Percentiles rank a stretch among this genome's conserved stretches.
These are phyloP conservation scores for Chernovozyma sophiae-reginae DNA, from an alignment of 1,139 yeast species.

Conservation along the genomic window DNA sequence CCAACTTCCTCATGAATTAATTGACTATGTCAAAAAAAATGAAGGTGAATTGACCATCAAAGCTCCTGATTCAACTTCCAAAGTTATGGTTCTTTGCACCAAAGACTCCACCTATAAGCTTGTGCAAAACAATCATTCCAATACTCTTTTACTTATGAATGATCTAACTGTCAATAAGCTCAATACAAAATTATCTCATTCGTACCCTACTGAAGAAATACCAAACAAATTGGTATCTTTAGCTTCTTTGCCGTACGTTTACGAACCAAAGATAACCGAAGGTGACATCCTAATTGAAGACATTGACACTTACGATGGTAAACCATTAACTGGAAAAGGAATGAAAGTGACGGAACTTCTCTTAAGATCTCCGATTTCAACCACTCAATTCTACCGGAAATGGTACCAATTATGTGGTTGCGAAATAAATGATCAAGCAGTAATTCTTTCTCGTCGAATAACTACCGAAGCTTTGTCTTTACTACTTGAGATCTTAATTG, in stretches of 20 bases:
- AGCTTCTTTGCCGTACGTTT: constrained; percentile 43
- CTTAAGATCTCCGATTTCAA: constrained; percentile 53
- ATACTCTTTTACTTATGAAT: constrained; percentile 60
- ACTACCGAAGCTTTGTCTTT: constrained; percentile 34
- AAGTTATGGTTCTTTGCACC: constrained; percentile 63
- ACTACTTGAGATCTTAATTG: constrained; percentile 48
- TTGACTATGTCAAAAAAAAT: constrained; percentile 34
- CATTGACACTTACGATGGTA: constrained; percentile 48
- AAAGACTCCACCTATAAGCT: constrained; percentile 54
- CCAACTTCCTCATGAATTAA: constrained; percentile 56
- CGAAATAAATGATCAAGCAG: constrained; percentile 35
- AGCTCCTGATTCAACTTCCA: constrained; percentile 31
- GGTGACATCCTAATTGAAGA: constrained; percentile 41
- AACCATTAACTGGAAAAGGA: not conserved
- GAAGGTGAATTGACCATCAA: constrained; percentile 38
- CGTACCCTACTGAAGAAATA: constrained; percentile 2
- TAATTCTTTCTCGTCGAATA: constrained; percentile 19
- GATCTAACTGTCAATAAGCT: constrained; percentile 19
- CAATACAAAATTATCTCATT: constrained; percentile 7
- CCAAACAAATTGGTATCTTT: constrained; percentile 30
- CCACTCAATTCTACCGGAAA: constrained; percentile 42
- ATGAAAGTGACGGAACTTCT: constrained; percentile 8
- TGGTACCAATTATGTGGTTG: constrained; percentile 63
- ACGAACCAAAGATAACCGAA: constrained; percentile 41
- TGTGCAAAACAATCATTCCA: constrained; percentile 83